Evolutionary conservation across 345 rosid genomes (phyloP), one percentile per base, ranked within the genome.

Genomic region (Punica granatum): DNA sequence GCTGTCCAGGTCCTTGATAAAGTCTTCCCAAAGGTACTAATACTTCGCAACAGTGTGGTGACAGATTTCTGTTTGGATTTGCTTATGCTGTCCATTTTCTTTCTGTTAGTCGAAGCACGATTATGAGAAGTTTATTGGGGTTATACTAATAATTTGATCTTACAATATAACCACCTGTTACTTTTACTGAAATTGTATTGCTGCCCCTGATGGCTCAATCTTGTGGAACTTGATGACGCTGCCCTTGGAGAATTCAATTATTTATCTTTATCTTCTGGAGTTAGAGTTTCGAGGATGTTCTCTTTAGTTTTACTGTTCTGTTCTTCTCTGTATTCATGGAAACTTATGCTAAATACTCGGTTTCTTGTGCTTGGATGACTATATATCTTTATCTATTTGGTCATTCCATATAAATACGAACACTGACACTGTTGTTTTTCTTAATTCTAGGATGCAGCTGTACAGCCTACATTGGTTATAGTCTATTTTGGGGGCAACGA

Each of bases 401-500:
- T 53, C 12, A 4, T 46, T 7, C 53, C 19, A 53, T n/a, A 53
- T 53, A 23, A 23, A 25, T 25, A 9, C 31, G 15, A 10, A 23
- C 31, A 25, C 59, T 53, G 31, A 53, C 7, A 53, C 31, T 23
- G 59, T 25, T 8, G 25, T 53, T 3, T 48, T 16, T 16, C 21
- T 53, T 1, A 63, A 63, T 63, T 68, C 26, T 63, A 95, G 98
- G 96, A 88, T 78, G 92, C 83, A 72, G 73, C 72, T 18, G 73
- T 46, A 59, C 98, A 90, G 74, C 99, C 99, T 69, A 75, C 89
- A 68, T 70, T 95, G 75, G 87, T 90, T 67, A 79, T 95, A 72
- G 98, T 89, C 19, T 95, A 95, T 77, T 90, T 95, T 75, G 99
- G 99, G 35, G 99, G 98, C 66, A 95, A 95, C 56, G 98, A 92